These are phyloP conservation scores for carrot (Daucus carota) DNA, from an alignment of 129 eudicot species.

Conservation along the genomic window DH1_v3.0 NC_030384.2:37882001-37882500, in stretches of 20 bases:
- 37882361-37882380: conserved; percentile 1
- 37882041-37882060: too few relatives aligned
- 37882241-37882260: neutral
- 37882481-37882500: neutral
- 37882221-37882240: neutral
- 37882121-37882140: neutral
- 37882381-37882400: conserved; percentile 90
- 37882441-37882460: conserved; percentile 72
- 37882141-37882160: neutral
- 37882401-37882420: conserved; percentile 86
- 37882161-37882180: neutral
- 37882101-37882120: neutral
- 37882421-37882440: conserved; percentile 89
- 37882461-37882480: conserved; percentile 9
- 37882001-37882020: too few relatives aligned
- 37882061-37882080: neutral
- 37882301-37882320: neutral
- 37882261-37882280: neutral
- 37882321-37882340: neutral
- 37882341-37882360: neutral
- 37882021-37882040: too few relatives aligned
- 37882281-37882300: neutral
- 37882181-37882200: neutral
- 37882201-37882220: neutral
- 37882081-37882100: neutral